Percentiles rank a stretch among this genome's conserved stretches.
Conservation (phyloP, 495 filamentous ascomycete species). For the Usnea hakonensis region DNA sequence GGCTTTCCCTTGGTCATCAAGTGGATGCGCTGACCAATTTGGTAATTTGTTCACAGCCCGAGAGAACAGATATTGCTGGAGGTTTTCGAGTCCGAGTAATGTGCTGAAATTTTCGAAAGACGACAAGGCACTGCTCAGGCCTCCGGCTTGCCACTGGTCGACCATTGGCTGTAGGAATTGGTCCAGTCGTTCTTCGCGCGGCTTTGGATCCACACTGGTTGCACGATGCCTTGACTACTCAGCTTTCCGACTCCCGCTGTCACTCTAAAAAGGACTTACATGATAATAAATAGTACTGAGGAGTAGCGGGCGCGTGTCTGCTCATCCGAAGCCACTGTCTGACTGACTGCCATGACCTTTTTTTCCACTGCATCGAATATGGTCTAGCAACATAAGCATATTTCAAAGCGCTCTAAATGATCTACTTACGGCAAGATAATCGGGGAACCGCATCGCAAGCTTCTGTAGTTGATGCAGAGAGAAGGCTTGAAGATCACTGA, state of each 20-base stretch:
- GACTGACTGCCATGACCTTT: constrained; percentile 73
- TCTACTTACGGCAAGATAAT: constrained; percentile 63
- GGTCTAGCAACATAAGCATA: constrained; percentile 36
- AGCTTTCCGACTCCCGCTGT: neutral
- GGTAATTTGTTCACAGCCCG: constrained; percentile 64
- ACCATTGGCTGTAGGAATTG: constrained; percentile 73
- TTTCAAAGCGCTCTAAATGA: neutral
- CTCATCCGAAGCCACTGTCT: constrained; percentile 64
- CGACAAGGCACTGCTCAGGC: constrained; percentile 58
- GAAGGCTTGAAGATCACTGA: constrained; percentile 74
- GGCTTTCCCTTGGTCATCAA: constrained; percentile 71
- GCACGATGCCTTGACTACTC: constrained; percentile 53
- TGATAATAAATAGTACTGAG: constrained; percentile 74
- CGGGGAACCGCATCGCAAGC: constrained; percentile 81
- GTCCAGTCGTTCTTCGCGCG: constrained; percentile 56
- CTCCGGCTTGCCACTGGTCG: constrained; percentile 67
- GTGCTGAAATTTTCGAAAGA: constrained; percentile 73
- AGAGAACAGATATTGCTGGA: constrained; percentile 68
- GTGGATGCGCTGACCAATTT: constrained; percentile 71
- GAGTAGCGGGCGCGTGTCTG: constrained; percentile 66
- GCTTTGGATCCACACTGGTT: constrained; percentile 57
- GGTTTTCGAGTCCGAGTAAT: constrained; percentile 67
- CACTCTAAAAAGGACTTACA: constrained; percentile 40
- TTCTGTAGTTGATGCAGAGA: constrained; percentile 81
- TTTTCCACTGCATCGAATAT: constrained; percentile 81